These are phyloP conservation scores for Dimocarpus longan DNA, from an alignment of 345 rosid genomes.

Conservation along the genomic window DNA sequence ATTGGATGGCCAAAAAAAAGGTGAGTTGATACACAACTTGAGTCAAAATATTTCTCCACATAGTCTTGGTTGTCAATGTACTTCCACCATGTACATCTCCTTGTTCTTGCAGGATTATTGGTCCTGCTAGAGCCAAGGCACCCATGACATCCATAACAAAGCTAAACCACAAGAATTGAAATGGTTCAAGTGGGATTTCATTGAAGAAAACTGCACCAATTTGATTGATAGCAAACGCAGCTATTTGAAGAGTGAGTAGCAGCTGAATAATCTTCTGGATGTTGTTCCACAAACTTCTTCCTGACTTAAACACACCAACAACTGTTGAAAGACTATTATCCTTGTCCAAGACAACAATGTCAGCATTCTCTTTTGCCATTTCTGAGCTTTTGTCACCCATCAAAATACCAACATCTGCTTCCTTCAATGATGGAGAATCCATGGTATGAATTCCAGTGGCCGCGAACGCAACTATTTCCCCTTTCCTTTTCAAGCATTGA, in stretches of 20 bases:
- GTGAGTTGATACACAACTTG: conserved; percentile 2
- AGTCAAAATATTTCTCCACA: conserved; percentile 3
- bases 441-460: background rate
- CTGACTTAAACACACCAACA: background rate
- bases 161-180: conserved; percentile 2
- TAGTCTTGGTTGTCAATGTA: background rate
- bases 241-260: background rate
- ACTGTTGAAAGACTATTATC: background rate
- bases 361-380: background rate
- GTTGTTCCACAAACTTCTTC: background rate
- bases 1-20: background rate
- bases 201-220: background rate
- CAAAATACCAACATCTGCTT: conserved; percentile 1
- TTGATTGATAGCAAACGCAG: background rate
- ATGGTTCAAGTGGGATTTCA: background rate
- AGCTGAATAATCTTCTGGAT: background rate
- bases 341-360: background rate
- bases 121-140: background rate
- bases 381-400: background rate
- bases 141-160: background rate
- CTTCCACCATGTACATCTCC: background rate
- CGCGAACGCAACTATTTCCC: background rate
- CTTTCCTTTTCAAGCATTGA: conserved; percentile 6
- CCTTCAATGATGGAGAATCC: conserved; percentile 14
- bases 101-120: background rate